Conservation (phyloP, 2,329 filamentous ascomycete species). For the Hypoxylon rubiginosum region DNA sequence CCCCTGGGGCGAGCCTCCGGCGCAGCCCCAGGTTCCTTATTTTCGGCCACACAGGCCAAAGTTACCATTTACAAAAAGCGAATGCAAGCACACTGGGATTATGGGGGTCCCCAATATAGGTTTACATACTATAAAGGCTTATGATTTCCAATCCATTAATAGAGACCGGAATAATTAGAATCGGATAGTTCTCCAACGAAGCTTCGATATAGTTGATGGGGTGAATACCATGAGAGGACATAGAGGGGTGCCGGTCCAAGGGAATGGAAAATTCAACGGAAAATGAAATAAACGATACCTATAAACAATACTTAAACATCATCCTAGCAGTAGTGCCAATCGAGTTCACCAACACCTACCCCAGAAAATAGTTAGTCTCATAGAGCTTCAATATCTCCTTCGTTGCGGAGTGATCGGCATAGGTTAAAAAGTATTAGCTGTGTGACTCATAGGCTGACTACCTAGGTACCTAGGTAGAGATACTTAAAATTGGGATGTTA, state of each 20-base stretch:
- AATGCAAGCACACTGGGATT: not conserved
- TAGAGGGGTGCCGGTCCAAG: not conserved
- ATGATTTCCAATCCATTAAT: not conserved
- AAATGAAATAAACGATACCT: not conserved
- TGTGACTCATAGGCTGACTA: too few relatives aligned
- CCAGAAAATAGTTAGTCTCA: not conserved
- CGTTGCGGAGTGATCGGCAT: too few relatives aligned
- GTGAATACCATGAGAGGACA: not conserved
- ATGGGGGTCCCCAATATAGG: not conserved
- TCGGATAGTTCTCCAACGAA: conserved; percentile 1
- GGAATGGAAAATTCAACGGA: conserved; percentile 1
- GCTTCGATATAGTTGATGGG: too few relatives aligned
- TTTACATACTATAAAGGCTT: not conserved
- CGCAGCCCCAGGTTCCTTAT: not conserved
- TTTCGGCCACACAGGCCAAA: not conserved
- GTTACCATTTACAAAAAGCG: conserved; percentile 2
- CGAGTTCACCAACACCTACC: not conserved
- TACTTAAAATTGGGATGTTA: too few relatives aligned
- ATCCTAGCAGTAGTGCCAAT: not conserved
- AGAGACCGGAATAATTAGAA: conserved; percentile 3
- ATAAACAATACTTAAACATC: not conserved
- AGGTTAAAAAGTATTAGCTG: too few relatives aligned
- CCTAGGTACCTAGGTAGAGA: too few relatives aligned
- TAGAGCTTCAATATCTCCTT: not conserved
- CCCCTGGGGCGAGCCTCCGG: not conserved